Percentiles rank a stretch among this genome's conserved stretches.
phyloP scores from a whole-genome alignment of 208 protist species.

The Leishmania aethiopica region DNA sequence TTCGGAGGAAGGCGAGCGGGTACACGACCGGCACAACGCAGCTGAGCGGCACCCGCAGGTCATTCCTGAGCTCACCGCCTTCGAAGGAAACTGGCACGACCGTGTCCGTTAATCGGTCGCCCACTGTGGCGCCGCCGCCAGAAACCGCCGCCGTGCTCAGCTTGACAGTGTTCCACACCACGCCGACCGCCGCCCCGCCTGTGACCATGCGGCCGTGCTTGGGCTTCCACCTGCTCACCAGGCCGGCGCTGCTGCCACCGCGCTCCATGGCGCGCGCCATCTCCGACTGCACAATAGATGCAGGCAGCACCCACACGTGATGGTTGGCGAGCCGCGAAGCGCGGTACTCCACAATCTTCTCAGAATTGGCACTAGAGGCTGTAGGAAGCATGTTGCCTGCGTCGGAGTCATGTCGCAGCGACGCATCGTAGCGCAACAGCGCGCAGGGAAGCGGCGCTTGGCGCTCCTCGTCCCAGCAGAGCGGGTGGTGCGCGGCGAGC shows the following conservation, averaged over 20 bases:
- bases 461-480: slow-evolving; percentile 57
- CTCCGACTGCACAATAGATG: slow-evolving; percentile 26
- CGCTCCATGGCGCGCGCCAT: slow-evolving; percentile 18
- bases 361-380: not conserved
- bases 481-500: slow-evolving; percentile 31
- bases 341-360: slow-evolving; percentile 38
- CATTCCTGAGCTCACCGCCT: slow-evolving; percentile 57
- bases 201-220: slow-evolving; percentile 66
- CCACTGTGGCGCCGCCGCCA: slow-evolving; percentile 1
- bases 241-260: not conserved
- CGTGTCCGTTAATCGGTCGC: slow-evolving; percentile 34
- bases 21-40: slow-evolving; percentile 74
- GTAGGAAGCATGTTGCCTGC: not conserved
- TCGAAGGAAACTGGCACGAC: slow-evolving; percentile 58
- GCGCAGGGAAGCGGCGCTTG: slow-evolving; percentile 29
- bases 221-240: slow-evolving; percentile 59
- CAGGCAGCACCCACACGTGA: slow-evolving; percentile 58
- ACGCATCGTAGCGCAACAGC: slow-evolving; percentile 1
- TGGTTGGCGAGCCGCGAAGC: slow-evolving; percentile 57
- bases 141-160: not conserved
- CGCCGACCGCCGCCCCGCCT: slow-evolving; percentile 49
- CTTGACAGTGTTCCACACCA: slow-evolving; percentile 60
- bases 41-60: slow-evolving; percentile 60
- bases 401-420: not conserved
- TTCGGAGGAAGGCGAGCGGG: slow-evolving; percentile 48